These are phyloP conservation scores for Nepenthes mirabilis DNA, from an alignment of 148 eudicot genomes.

Conservation along the genomic window DNA sequence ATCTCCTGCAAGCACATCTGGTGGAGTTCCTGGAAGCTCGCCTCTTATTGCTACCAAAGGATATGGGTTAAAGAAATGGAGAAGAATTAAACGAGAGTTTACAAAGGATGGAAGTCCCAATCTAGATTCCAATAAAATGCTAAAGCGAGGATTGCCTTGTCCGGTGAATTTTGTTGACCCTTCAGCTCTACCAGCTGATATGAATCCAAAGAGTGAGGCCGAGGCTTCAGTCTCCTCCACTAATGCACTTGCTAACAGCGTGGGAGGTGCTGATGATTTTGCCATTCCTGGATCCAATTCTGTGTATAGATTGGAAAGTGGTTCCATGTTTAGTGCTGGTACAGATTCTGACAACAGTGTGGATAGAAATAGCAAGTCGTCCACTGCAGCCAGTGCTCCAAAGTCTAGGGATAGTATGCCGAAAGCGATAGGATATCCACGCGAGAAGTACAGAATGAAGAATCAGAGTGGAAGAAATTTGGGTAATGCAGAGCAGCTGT, in stretches of 20 bases:
- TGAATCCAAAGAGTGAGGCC: conserved; percentile 22
- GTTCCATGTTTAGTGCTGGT: conserved; percentile 27
- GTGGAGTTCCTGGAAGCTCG: conserved; percentile 8
- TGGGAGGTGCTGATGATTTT: conserved; percentile 19
- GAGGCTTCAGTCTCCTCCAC: conserved; percentile 50
- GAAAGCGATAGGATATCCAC: conserved; percentile 10
- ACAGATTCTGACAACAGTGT: conserved; percentile 54
- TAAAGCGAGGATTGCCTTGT: conserved; percentile 34
- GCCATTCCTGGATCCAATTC: conserved; percentile 11
- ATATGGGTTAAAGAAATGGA: conserved; percentile 74
- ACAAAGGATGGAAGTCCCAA: conserved; percentile 21
- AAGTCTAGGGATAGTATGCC: conserved; percentile 20
- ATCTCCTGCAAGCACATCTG: conserved; percentile 3
- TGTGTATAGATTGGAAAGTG: conserved; percentile 11
- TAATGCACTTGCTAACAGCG: conserved; percentile 27
- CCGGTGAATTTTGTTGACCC: conserved; percentile 15
- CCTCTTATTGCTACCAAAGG: conserved; percentile 34
- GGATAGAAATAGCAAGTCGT: conserved; percentile 72
- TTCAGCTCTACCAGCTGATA: conserved; percentile 13
- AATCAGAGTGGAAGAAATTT: conserved; percentile 22
- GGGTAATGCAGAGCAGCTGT: conserved; percentile 12
- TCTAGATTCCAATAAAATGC: conserved; percentile 20
- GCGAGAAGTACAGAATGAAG: conserved; percentile 23
- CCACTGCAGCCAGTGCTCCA: conserved; percentile 62
- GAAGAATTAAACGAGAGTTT: conserved; percentile 43